These are phyloP conservation scores for Cordyceps javanica DNA, from an alignment of 2,329 filamentous ascomycete genomes.

Conservation along the genomic window DNA sequence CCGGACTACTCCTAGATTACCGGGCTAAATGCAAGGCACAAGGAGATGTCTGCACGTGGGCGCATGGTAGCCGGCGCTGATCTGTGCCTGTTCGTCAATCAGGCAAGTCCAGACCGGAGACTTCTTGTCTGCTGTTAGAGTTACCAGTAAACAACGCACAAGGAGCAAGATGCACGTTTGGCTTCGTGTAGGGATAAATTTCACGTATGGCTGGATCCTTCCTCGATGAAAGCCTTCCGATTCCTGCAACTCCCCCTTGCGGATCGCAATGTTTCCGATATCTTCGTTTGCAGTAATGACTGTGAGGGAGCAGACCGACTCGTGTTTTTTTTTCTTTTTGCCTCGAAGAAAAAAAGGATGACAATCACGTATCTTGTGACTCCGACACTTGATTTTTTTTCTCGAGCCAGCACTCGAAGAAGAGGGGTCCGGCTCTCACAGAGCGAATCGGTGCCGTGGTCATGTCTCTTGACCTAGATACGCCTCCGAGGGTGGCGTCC, in stretches of 20 bases:
- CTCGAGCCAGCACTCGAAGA: conserved; percentile 63
- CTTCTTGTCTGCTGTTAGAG: too few species aligned
- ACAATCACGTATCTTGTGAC: background rate
- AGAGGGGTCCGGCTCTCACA: conserved; percentile 51
- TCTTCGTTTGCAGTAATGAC: background rate
- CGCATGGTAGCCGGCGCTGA: background rate
- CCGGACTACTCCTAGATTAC: too few species aligned
- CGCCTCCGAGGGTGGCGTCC: conserved; percentile 29
- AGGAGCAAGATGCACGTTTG: background rate
- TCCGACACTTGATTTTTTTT: conserved; percentile 25
- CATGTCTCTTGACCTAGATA: background rate
- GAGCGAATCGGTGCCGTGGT: conserved; percentile 42
- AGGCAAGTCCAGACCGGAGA: background rate
- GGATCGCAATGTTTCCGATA: background rate
- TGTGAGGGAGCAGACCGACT: too few species aligned
- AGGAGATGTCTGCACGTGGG: background rate
- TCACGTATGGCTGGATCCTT: background rate
- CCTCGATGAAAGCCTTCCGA: background rate
- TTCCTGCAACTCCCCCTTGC: background rate
- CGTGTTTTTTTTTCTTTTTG: background rate
- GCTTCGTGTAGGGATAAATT: background rate
- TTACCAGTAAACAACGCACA: background rate
- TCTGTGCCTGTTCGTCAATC: background rate
- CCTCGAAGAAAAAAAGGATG: background rate
- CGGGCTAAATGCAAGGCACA: background rate